These are phyloP conservation scores for Penicillium atrosanguineum DNA, from an alignment of 495 filamentous ascomycete species.

Conservation along the genomic window DNA sequence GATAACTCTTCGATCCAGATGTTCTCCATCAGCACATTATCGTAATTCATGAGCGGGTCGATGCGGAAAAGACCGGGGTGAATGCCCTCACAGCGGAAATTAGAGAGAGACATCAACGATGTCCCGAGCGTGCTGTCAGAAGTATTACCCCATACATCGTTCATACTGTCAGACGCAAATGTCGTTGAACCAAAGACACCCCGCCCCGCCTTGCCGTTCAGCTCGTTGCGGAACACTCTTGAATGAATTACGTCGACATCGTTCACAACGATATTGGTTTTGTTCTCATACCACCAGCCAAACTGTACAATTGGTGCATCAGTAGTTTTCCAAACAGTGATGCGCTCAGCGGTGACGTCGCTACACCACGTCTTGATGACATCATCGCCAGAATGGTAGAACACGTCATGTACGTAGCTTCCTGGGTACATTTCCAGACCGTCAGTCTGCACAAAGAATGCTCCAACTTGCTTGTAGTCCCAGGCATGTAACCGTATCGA, in stretches of 20 bases:
- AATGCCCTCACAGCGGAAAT: no score
- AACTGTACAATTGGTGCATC: not conserved
- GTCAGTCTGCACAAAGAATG: not conserved
- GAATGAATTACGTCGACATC: not conserved
- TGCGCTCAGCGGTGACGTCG: not conserved
- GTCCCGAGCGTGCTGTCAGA: no score
- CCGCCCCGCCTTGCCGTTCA: no score
- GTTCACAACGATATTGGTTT: not conserved
- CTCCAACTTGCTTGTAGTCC: not conserved
- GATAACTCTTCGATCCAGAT: no score
- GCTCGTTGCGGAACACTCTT: no score
- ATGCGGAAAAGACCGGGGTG: no score
- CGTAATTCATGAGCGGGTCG: no score
- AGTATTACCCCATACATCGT: no score
- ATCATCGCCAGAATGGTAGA: not conserved
- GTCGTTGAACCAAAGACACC: no score
- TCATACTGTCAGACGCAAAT: no score
- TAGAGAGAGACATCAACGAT: no score
- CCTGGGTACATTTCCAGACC: not conserved
- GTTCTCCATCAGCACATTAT: no score
- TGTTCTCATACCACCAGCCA: not conserved
- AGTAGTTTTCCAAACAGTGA: not conserved
- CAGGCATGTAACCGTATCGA: not conserved
- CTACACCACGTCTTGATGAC: not conserved
- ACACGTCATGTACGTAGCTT: not conserved